These are phyloP conservation scores for Penicillium parvum DNA, from an alignment of 495 filamentous ascomycete genomes.

Conservation along the genomic window DNA sequence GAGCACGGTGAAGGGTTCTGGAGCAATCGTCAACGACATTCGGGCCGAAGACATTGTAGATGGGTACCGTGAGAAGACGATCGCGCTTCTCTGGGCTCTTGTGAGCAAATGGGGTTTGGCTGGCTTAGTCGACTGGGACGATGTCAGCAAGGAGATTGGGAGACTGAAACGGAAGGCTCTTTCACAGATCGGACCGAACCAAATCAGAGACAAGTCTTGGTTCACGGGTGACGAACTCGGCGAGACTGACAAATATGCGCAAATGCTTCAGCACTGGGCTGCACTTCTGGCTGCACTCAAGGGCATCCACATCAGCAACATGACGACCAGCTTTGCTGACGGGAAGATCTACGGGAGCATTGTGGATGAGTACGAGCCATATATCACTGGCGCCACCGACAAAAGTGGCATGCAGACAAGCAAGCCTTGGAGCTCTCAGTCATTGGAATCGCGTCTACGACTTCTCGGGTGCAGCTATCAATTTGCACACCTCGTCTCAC, in stretches of 20 bases:
- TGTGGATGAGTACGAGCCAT: conserved; percentile 54
- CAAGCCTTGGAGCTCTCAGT: not conserved
- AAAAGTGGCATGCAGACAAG: not conserved
- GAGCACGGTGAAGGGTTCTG: conserved; percentile 32
- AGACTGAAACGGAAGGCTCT: conserved; percentile 33
- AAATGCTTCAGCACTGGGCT: conserved; percentile 54
- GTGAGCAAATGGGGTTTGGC: conserved; percentile 54
- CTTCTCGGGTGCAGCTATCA: conserved; percentile 38
- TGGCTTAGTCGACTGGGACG: conserved; percentile 51
- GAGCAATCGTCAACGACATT: conserved; percentile 32
- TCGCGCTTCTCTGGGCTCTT: conserved; percentile 58
- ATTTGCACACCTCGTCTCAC: conserved; percentile 38
- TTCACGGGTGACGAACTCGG: conserved; percentile 15
- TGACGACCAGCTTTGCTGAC: conserved; percentile 59
- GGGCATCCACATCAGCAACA: conserved; percentile 46
- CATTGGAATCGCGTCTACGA: conserved; percentile 27
- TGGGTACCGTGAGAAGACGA: conserved; percentile 63
- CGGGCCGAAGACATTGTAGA: conserved; percentile 61
- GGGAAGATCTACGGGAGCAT: conserved; percentile 53
- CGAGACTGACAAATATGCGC: conserved; percentile 29
- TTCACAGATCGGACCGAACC: conserved; percentile 17
- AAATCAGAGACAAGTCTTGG: conserved; percentile 10
- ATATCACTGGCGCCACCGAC: conserved; percentile 10
- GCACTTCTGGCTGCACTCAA: conserved; percentile 42
- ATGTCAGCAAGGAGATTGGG: conserved; percentile 48